These are phyloP conservation scores for Viridothelium virens DNA, from an alignment of 495 filamentous ascomycete species.

Conservation along the genomic window DNA sequence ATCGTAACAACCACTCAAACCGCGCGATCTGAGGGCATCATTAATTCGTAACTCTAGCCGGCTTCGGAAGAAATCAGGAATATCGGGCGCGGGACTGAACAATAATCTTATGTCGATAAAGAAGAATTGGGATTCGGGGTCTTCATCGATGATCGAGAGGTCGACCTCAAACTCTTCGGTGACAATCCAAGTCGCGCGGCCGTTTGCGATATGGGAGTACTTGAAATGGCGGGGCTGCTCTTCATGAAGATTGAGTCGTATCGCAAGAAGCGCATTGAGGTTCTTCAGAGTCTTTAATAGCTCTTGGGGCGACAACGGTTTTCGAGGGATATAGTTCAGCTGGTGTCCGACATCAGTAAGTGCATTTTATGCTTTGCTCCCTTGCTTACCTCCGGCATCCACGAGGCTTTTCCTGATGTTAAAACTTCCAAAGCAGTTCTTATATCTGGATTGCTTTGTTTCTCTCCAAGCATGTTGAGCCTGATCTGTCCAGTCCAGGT, in stretches of 20 bases:
- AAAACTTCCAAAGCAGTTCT: conserved; percentile 81
- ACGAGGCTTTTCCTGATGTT: conserved; percentile 60
- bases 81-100: conserved; percentile 59
- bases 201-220: conserved; percentile 65
- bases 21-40: conserved; percentile 51
- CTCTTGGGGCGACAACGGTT: conserved; percentile 56
- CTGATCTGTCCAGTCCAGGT: conserved; percentile 62
- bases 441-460: conserved; percentile 80
- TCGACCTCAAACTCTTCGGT: conserved; percentile 86
- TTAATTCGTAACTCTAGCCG: conserved; percentile 67
- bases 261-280: conserved; percentile 72
- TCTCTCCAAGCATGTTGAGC: conserved; percentile 50
- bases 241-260: conserved; percentile 65
- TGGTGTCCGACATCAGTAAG: conserved; percentile 25
- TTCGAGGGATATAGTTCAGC: conserved; percentile 72
- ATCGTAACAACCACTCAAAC: conserved; percentile 69
- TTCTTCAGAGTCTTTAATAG: conserved; percentile 63
- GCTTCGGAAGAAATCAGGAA: conserved; percentile 50
- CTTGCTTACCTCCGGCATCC: conserved; percentile 63
- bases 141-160: conserved; percentile 75
- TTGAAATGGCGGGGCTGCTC: conserved; percentile 68
- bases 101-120: conserved; percentile 86
- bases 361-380: too few species aligned
- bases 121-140: conserved; percentile 71
- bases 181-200: conserved; percentile 78